phyloP scores from a whole-genome alignment of 1,139 yeast genomes.

The Yamadazyma spencermartinsiae region DNA sequence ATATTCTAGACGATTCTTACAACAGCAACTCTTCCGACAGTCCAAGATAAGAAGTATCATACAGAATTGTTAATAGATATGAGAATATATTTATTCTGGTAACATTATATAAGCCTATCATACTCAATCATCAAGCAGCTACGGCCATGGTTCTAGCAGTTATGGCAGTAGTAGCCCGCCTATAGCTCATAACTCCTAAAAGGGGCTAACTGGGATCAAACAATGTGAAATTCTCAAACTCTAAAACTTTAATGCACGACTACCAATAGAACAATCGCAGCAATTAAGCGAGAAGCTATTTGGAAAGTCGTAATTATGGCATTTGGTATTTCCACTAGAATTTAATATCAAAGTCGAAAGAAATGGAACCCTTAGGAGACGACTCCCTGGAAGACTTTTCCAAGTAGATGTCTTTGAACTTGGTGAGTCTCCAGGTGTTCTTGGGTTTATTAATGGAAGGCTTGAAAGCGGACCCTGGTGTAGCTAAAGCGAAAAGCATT shows the following conservation, averaged over 20 bases:
- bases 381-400: constrained; percentile 16
- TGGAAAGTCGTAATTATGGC: neutral
- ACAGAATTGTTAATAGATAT: neutral
- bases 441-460: constrained; percentile 37
- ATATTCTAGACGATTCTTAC: constrained; percentile 26
- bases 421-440: constrained; percentile 39
- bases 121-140: too few species aligned
- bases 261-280: neutral
- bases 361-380: constrained; percentile 4
- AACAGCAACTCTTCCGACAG: constrained; percentile 1
- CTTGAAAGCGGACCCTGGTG: constrained; percentile 43
- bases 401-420: constrained; percentile 30
- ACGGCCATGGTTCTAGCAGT: too few species aligned
- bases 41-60: neutral
- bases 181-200: neutral
- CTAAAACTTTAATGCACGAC: neutral
- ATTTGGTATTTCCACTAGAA: neutral
- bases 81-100: constrained; percentile 4
- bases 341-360: constrained; percentile 3
- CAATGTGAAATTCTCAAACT: neutral
- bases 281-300: neutral
- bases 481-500: constrained; percentile 40
- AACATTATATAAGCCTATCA: too few species aligned
- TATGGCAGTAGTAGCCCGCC: neutral
- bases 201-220: neutral